Evolutionary conservation across 306 rosid genomes (phyloP).

Genomic region (Cyclanthera cordifolia): DNA sequence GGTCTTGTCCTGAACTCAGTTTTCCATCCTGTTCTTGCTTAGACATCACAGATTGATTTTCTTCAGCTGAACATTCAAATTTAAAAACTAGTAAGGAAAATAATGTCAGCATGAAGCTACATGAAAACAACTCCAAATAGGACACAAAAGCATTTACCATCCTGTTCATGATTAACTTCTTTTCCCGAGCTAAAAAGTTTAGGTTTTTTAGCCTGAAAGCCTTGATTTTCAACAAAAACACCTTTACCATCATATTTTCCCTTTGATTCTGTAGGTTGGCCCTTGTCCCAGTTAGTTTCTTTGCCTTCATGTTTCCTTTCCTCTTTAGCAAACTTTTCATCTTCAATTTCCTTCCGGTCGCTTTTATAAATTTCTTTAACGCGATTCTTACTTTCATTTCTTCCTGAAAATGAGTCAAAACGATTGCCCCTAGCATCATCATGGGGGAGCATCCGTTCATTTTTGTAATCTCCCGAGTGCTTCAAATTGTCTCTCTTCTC

Average conservation of each 20-base stretch:
- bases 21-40: slow-evolving; percentile 33
- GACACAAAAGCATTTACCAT: slow-evolving; percentile 31
- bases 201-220: slow-evolving; percentile 40
- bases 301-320: slow-evolving; percentile 34
- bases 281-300: slow-evolving; percentile 35
- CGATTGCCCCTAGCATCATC: slow-evolving; percentile 40
- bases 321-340: slow-evolving; percentile 29
- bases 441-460: slow-evolving; percentile 29
- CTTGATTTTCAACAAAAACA: slow-evolving; percentile 30
- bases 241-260: slow-evolving; percentile 24
- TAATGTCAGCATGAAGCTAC: neutral
- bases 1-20: slow-evolving; percentile 23
- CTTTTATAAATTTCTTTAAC: slow-evolving; percentile 38
- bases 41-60: slow-evolving; percentile 19
- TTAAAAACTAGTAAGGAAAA: slow-evolving; percentile 16
- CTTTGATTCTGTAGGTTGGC: slow-evolving; percentile 29
- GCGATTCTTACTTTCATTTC: slow-evolving; percentile 27
- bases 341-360: slow-evolving; percentile 36
- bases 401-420: slow-evolving; percentile 28
- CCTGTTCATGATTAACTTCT: slow-evolving; percentile 31
- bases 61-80: slow-evolving; percentile 34
- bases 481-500: slow-evolving; percentile 48
- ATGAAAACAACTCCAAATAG: neutral
- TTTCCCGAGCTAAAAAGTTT: slow-evolving; percentile 35
- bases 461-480: slow-evolving; percentile 45